Percentiles rank a stretch among this genome's conserved stretches.
Conservation (phyloP, 1,284 basidiomycete genomes). For the Boletus hoseneyae region DNA sequence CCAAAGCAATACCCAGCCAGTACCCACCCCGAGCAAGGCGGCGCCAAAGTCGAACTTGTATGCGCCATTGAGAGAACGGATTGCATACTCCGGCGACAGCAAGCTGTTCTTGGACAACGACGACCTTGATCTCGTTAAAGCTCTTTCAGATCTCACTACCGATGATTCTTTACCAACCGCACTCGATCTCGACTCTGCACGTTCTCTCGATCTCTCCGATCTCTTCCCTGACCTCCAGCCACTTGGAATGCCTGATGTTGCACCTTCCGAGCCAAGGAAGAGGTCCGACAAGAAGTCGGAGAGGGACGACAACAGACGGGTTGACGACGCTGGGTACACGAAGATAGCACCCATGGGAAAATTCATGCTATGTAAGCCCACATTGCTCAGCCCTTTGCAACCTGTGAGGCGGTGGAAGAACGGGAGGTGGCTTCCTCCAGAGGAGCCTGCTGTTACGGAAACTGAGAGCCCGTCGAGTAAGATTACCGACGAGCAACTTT, state of each 20-base stretch:
- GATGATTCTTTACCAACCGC: slow-evolving; percentile 23
- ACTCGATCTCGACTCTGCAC: slow-evolving; percentile 30
- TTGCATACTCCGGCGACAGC: slow-evolving; percentile 55
- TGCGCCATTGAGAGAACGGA: slow-evolving; percentile 53
- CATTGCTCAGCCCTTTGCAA: slow-evolving; percentile 63
- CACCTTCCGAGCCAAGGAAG: slow-evolving; percentile 46
- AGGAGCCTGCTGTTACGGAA: slow-evolving; percentile 48
- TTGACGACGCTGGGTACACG: slow-evolving; percentile 64
- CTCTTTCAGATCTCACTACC: slow-evolving; percentile 39
- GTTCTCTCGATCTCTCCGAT: slow-evolving; percentile 48
- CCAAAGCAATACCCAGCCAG: slow-evolving; percentile 27
- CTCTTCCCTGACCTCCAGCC: slow-evolving; percentile 66
- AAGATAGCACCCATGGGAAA: slow-evolving; percentile 61
- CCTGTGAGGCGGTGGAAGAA: slow-evolving; percentile 65
- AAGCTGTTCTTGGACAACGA: slow-evolving; percentile 60
- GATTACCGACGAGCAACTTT: slow-evolving; percentile 44
- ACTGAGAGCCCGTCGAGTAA: slow-evolving; percentile 34
- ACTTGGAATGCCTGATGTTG: slow-evolving; percentile 49
- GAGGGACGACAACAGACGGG: slow-evolving; percentile 63
- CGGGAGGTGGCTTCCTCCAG: slow-evolving; percentile 56
- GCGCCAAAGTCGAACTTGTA: slow-evolving; percentile 44
- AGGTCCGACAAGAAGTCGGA: slow-evolving; percentile 56
- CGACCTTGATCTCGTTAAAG: slow-evolving; percentile 39
- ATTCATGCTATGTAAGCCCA: slow-evolving; percentile 69
- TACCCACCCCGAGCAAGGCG: slow-evolving; percentile 33